phyloP scores from a whole-genome alignment of 192 early-diverging fungal species.

The Backusella morwellensis region DNA sequence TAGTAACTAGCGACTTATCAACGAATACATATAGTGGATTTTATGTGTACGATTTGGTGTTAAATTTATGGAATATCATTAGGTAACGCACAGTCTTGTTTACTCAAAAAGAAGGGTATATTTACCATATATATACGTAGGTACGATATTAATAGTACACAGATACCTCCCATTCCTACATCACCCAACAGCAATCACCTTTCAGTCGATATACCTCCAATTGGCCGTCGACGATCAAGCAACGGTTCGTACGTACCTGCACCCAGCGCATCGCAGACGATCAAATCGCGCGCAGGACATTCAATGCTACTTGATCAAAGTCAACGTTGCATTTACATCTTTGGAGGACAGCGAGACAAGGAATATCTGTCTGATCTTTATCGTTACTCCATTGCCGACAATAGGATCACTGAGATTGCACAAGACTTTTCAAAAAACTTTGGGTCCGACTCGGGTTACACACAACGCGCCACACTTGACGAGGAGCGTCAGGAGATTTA shows the following conservation, averaged over 20 bases:
- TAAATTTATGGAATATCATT: constrained; percentile 71
- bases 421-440: constrained; percentile 72
- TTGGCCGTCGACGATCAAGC: not conserved
- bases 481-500: constrained; percentile 75
- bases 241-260: not conserved
- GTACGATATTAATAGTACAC: not conserved
- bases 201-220: not conserved
- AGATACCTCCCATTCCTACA: not conserved
- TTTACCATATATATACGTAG: not conserved
- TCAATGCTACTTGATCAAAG: constrained; percentile 82
- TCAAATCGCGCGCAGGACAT: constrained; percentile 88
- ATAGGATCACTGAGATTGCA: constrained; percentile 73
- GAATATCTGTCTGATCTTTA: constrained; percentile 80
- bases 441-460: constrained; percentile 80
- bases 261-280: not conserved
- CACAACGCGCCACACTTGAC: constrained; percentile 83
- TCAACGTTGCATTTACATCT: constrained; percentile 78
- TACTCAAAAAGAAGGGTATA: not conserved
- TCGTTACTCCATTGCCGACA: constrained; percentile 78
- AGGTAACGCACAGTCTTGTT: constrained; percentile 42
- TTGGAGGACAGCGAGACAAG: constrained; percentile 89
- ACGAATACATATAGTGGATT: constrained; percentile 82
- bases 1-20: constrained; percentile 59
- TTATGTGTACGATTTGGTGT: constrained; percentile 72
- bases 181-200: not conserved